Base-by-base conservation (phyloP, 2,329 filamentous ascomycete genomes). In the Colletotrichum orchidophilum region DNA sequence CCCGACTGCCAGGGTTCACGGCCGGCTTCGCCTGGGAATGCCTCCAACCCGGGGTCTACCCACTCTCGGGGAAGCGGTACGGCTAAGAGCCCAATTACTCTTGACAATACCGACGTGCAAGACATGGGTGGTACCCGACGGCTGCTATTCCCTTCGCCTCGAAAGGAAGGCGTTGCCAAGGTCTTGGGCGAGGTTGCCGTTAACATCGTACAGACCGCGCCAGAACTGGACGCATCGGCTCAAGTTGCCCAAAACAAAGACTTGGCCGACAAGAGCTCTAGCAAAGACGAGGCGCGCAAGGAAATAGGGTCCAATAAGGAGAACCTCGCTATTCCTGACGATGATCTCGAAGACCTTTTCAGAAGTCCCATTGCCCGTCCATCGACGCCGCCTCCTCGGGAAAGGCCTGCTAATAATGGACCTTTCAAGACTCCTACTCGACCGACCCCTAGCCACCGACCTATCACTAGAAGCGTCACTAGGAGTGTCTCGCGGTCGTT, bases 101-200 rank as follows among this genome's bases (percentile, higher is more conserved):
- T 88, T 6, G 85, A 86, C 39, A 83, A 87, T 50, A 75, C 84
- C 61, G 85, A 86, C 39, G 81, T 88, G 60, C 79, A 83, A n/a
- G 80, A 82, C 13, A 79, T 86, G 21, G 89, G 88, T 39, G 81
- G 79, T 62, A 95, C 92, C 0, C 87, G 92, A 71, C 87, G 94
- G 69, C 81, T 95, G 2, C 85, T 96, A 1, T 96, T 96, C 76
- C 92, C 94, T 1, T 95, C 93, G 0, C 93, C 93, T 2, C 87
- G 91, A 53, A 92, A 92, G 74, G 88, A 90, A 33, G 88, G 87
- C 42, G 85, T 89, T 55, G 82, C 87, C 1, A 94, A 90, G 77
- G 87, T 88, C 26, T 84, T 94, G 2, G 87, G 87, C 59, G 89
- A 91, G 75, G 79, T 89, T 50, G 81, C 85, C 15, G 82, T 87